phyloP scores from a whole-genome alignment of 2,329 filamentous ascomycete genomes.

The Talaromyces sp. region DNA sequence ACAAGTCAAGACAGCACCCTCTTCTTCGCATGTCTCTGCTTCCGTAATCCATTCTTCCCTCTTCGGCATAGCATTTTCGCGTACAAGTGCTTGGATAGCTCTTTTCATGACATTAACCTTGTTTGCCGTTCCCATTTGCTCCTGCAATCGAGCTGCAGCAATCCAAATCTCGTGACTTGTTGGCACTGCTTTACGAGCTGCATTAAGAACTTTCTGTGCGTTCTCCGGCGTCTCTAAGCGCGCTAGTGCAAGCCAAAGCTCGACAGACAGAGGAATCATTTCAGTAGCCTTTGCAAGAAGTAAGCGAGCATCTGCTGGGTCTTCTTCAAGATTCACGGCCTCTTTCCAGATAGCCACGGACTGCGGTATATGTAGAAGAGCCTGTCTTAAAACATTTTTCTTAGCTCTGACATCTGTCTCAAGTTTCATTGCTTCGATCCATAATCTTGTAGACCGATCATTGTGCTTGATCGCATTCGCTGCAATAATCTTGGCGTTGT shows the following conservation, averaged over 20 bases:
- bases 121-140: constrained; percentile 77
- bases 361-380: constrained; percentile 86
- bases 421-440: constrained; percentile 93
- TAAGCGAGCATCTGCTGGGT: constrained; percentile 79
- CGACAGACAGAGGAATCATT: constrained; percentile 87
- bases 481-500: constrained; percentile 94
- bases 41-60: constrained; percentile 96
- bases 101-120: constrained; percentile 93
- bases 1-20: constrained; percentile 82
- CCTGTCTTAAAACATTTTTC: constrained; percentile 88
- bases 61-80: constrained; percentile 93
- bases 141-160: constrained; percentile 82
- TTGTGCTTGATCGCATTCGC: constrained; percentile 91
- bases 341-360: constrained; percentile 98
- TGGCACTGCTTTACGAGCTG: constrained; percentile 86
- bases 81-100: constrained; percentile 80
- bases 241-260: constrained; percentile 91
- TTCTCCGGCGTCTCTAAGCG: constrained; percentile 85
- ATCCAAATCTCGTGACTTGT: constrained; percentile 97
- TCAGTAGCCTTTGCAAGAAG: constrained; percentile 93
- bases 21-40: constrained; percentile 90
- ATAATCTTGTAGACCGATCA: constrained; percentile 79
- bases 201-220: constrained; percentile 92
- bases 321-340: constrained; percentile 90
- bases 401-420: constrained; percentile 79